Evolutionary conservation across 2,329 filamentous ascomycete species (phyloP).

Genomic region (Penicillium freii): DNA sequence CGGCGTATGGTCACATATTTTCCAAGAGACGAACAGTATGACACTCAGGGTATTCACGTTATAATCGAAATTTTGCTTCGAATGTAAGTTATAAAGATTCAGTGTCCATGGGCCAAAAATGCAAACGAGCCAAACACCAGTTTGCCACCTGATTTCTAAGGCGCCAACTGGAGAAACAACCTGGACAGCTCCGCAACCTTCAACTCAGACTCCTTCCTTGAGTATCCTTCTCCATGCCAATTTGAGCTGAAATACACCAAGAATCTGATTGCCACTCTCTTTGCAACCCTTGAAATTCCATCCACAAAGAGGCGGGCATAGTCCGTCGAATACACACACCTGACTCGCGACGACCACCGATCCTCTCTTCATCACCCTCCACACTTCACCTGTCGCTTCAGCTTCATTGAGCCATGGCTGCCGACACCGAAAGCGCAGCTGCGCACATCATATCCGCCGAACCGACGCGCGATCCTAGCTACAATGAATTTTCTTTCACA

Average conservation of each 20-base stretch:
- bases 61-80: background rate
- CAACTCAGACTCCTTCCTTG: background rate
- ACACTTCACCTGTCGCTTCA: background rate
- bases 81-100: background rate
- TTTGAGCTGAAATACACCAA: background rate
- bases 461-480: slow-evolving; percentile 37
- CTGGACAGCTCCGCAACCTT: slow-evolving; percentile 7
- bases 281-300: background rate
- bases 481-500: slow-evolving; percentile 76
- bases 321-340: background rate
- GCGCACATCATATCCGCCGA: slow-evolving; percentile 38
- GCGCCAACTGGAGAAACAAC: slow-evolving; percentile 2
- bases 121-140: slow-evolving; percentile 12
- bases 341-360: background rate
- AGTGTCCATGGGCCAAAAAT: background rate
- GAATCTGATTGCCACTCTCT: background rate
- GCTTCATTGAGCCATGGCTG: slow-evolving; percentile 28
- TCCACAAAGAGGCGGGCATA: background rate
- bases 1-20: background rate
- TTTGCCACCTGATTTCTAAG: slow-evolving; percentile 15
- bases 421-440: slow-evolving; percentile 35
- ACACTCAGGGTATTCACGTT: background rate
- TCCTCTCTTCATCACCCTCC: background rate
- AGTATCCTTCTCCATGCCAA: background rate
- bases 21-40: too few relatives aligned